A percentile compares a stretch with the other conserved stretches of the same genome.
phyloP scores from a whole-genome alignment of 2,329 filamentous ascomycete genomes.

The Fusarium miscanthi region DNA sequence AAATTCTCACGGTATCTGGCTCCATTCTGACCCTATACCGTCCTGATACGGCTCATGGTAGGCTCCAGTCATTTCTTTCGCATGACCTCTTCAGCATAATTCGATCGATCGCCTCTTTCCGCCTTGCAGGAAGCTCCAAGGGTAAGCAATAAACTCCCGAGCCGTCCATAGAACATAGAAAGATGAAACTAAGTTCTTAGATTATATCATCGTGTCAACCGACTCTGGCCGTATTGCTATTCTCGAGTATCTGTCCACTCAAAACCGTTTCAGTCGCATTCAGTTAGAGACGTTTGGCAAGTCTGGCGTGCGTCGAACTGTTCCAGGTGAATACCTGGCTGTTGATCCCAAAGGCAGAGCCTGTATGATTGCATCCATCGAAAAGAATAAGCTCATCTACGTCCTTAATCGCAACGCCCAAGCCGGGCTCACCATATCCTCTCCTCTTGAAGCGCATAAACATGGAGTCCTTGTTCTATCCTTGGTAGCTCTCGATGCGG shows the following conservation, averaged over 20 bases:
- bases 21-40: constrained; percentile 88
- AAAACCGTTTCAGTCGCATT: constrained; percentile 87
- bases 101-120: constrained; percentile 85
- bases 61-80: constrained; percentile 84
- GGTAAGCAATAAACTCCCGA: constrained; percentile 68
- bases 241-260: constrained; percentile 85
- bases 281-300: constrained; percentile 98
- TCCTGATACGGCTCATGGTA: constrained; percentile 85
- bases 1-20: constrained; percentile 93
- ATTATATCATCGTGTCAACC: constrained; percentile 94
- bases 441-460: constrained; percentile 94
- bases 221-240: constrained; percentile 98
- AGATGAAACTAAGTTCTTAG: constrained; percentile 60
- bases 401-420: constrained; percentile 95
- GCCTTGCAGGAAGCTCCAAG: constrained; percentile 93
- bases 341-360: constrained; percentile 95
- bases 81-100: constrained; percentile 98
- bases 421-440: constrained; percentile 97
- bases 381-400: constrained; percentile 99
- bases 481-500: constrained; percentile 88
- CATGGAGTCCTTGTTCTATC: constrained; percentile 90
- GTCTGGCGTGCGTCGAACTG: constrained; percentile 90
- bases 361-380: constrained; percentile 90
- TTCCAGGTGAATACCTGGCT: constrained; percentile 95
- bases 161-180: neutral